Evolutionary conservation across 2,329 filamentous ascomycete species (phyloP).

Genomic region (Mycosphaerella arachidis): DNA sequence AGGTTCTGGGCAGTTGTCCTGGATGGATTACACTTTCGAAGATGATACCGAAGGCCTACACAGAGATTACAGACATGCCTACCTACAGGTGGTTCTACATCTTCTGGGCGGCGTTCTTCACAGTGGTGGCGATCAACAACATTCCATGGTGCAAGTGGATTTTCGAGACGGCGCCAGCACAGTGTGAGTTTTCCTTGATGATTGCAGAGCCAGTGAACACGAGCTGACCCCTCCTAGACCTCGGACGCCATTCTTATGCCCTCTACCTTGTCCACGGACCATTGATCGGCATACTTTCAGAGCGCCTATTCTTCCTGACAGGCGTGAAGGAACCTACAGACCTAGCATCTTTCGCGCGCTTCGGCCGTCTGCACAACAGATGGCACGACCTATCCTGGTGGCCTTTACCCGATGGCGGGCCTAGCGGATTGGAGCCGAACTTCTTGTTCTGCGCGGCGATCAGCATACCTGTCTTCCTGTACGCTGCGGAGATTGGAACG

Average conservation of each 20-base stretch:
- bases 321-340: slow-evolving; percentile 22
- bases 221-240: slow-evolving; percentile 32
- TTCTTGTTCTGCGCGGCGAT: slow-evolving; percentile 23
- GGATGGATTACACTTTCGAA: slow-evolving; percentile 21
- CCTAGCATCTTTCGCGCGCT: slow-evolving; percentile 15
- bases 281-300: slow-evolving; percentile 86
- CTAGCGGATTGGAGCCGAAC: slow-evolving; percentile 22
- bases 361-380: slow-evolving; percentile 18
- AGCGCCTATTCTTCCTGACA: slow-evolving; percentile 74
- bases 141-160: slow-evolving; percentile 22
- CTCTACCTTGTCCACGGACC: slow-evolving; percentile 63
- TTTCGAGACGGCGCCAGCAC: slow-evolving; percentile 22
- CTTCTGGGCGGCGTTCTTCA: slow-evolving; percentile 52
- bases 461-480: slow-evolving; percentile 25
- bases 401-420: slow-evolving; percentile 23
- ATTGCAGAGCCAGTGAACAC: not conserved
- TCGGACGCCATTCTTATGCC: slow-evolving; percentile 58
- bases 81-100: slow-evolving; percentile 39
- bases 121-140: slow-evolving; percentile 21
- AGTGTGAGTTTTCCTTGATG: slow-evolving; percentile 15
- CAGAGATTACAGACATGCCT: slow-evolving; percentile 12
- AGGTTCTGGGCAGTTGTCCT: slow-evolving; percentile 21
- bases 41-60: slow-evolving; percentile 22
- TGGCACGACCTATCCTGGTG: slow-evolving; percentile 25
- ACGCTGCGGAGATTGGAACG: slow-evolving; percentile 26